Evolutionary conservation across 2,329 filamentous ascomycete species (phyloP).

Genomic region (Fusarium sulawesiense): DNA sequence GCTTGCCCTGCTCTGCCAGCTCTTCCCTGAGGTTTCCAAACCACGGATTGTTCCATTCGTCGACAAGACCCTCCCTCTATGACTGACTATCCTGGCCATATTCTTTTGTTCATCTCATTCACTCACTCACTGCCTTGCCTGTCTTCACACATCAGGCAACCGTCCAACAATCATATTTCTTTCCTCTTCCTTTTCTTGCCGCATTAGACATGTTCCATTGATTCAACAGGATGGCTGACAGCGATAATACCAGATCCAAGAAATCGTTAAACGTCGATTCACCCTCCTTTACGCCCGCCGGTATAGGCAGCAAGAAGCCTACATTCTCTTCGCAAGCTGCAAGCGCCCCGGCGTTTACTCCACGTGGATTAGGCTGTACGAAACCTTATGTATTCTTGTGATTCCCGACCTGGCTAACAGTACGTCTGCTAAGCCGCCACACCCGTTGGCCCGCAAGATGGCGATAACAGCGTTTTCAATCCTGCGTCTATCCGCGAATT

Average conservation of each 20-base stretch:
- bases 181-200: background rate
- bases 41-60: background rate
- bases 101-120: background rate
- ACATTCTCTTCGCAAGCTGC: constrained; percentile 90
- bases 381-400: background rate
- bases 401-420: constrained; percentile 22
- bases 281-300: constrained; percentile 87
- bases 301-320: constrained; percentile 70
- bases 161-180: background rate
- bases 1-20: background rate
- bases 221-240: constrained; percentile 31
- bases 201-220: background rate
- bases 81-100: background rate
- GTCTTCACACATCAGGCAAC: background rate
- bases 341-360: constrained; percentile 88
- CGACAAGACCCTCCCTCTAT: background rate
- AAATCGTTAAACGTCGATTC: constrained; percentile 95
- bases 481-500: constrained; percentile 69
- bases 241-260: constrained; percentile 60
- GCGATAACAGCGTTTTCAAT: constrained; percentile 63
- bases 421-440: constrained; percentile 48
- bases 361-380: constrained; percentile 66
- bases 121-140: background rate
- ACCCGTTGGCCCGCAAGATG: constrained; percentile 56
- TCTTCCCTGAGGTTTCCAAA: background rate